Evolutionary conservation across 148 eudicot species (phyloP).

Genomic region (Cornus kousa): DNA sequence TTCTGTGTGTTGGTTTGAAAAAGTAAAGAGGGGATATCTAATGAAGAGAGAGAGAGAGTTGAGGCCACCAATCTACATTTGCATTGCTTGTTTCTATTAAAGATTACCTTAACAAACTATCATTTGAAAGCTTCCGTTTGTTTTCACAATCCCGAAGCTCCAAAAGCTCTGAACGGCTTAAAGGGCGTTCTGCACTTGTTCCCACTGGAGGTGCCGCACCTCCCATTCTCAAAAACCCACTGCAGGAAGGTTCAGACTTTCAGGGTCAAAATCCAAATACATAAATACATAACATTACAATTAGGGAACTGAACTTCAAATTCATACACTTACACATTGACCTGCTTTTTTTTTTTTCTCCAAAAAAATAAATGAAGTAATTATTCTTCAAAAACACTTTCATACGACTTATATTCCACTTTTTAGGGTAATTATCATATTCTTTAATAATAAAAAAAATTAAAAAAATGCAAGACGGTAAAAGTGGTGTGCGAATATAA

Average conservation of each 20-base stretch:
- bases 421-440: too few species aligned
- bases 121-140: slow-evolving; percentile 24
- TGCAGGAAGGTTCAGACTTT: slow-evolving; percentile 17
- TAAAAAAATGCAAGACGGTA: not conserved
- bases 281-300: not conserved
- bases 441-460: not conserved
- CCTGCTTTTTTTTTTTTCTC: too few species aligned
- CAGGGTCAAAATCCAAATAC: not conserved
- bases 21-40: too few species aligned
- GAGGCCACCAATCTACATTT: not conserved
- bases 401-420: too few species aligned
- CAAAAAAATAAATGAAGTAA: too few species aligned
- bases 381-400: not conserved
- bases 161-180: slow-evolving; percentile 19
- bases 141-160: slow-evolving; percentile 31
- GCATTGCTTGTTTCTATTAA: not conserved
- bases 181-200: slow-evolving; percentile 28
- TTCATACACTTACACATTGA: too few species aligned
- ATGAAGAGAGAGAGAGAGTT: not conserved
- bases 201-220: slow-evolving; percentile 22
- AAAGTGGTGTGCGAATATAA: too few species aligned
- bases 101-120: slow-evolving; percentile 43
- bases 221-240: slow-evolving; percentile 43
- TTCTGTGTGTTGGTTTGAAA: too few species aligned
- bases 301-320: too few species aligned